These are phyloP conservation scores for Hyaloperonospora arabidopsidis DNA, from an alignment of 352 stramenopile genomes.

Conservation along the genomic window DNA sequence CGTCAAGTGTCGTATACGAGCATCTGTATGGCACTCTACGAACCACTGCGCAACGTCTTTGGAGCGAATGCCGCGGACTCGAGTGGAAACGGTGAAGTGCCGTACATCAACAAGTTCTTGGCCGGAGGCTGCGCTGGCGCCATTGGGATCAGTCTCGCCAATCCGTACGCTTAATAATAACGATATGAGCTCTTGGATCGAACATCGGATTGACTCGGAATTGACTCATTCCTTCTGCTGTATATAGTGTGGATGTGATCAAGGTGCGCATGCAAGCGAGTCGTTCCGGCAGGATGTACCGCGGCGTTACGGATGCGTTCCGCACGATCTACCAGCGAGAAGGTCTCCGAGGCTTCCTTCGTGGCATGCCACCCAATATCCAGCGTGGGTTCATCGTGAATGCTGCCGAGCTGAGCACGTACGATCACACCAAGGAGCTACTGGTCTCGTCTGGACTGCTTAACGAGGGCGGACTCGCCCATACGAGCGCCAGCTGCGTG, in stretches of 20 bases:
- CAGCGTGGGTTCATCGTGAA: constrained; percentile 84
- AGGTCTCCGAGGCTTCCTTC: constrained; percentile 59
- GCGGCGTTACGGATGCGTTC: constrained; percentile 59
- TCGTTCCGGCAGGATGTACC: constrained; percentile 59
- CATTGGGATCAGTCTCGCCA: constrained; percentile 75
- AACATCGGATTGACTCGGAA: no score
- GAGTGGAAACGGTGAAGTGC: constrained; percentile 38
- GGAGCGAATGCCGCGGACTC: constrained; percentile 32
- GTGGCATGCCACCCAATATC: constrained; percentile 81
- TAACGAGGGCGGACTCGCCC: constrained; percentile 52
- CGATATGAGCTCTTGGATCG: background rate
- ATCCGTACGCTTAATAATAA: constrained; percentile 51
- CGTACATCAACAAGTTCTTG: constrained; percentile 76
- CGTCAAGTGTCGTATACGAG: constrained; percentile 84
- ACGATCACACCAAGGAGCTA: constrained; percentile 81
- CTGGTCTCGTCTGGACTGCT: constrained; percentile 58
- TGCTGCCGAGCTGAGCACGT: constrained; percentile 75
- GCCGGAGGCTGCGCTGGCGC: constrained; percentile 68
- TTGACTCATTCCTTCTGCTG: constrained; percentile 10
- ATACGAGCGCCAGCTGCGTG: constrained; percentile 66
- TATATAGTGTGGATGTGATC: constrained; percentile 75
- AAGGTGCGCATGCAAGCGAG: constrained; percentile 85
- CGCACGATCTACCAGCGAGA: constrained; percentile 67
- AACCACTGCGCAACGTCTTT: constrained; percentile 72
- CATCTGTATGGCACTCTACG: constrained; percentile 81